A percentile compares a stretch with the other conserved stretches of the same genome.
Evolutionary conservation across 805 yeast species (phyloP).

Genomic region (Candida sphagnicola): DNA sequence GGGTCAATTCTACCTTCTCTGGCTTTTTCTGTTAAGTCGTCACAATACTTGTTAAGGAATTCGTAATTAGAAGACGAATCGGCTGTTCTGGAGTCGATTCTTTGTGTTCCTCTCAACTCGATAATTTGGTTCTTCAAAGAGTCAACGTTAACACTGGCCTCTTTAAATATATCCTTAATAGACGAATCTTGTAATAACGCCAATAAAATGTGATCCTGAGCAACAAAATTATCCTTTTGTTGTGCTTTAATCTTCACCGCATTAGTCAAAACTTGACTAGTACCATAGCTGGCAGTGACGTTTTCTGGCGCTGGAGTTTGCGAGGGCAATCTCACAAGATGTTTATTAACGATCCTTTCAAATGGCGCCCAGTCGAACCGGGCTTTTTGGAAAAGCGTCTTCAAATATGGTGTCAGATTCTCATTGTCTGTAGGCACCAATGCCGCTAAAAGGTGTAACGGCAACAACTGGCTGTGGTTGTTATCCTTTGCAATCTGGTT

Average conservation of each 20-base stretch:
- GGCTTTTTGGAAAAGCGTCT: constrained; percentile 79
- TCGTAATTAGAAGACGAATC: constrained; percentile 85
- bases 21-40: constrained; percentile 91
- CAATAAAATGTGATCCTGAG: constrained; percentile 88
- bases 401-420: constrained; percentile 52
- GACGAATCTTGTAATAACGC: constrained; percentile 80
- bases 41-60: constrained; percentile 83
- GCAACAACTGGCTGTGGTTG: constrained; percentile 75
- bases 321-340: constrained; percentile 78
- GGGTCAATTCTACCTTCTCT: constrained; percentile 95
- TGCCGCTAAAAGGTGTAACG: constrained; percentile 90
- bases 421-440: constrained; percentile 65
- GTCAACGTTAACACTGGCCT: constrained; percentile 62
- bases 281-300: constrained; percentile 68
- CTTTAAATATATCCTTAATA: constrained; percentile 68
- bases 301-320: constrained; percentile 89
- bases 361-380: constrained; percentile 82
- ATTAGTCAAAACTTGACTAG: constrained; percentile 67
- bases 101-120: constrained; percentile 81
- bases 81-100: constrained; percentile 91
- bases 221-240: constrained; percentile 88
- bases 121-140: constrained; percentile 74
- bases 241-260: constrained; percentile 77
- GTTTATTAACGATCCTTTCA: constrained; percentile 75
- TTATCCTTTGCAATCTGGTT: constrained; percentile 80